phyloP scores from a whole-genome alignment of 2,329 filamentous ascomycete species.

The Colletotrichum aenigma region DNA sequence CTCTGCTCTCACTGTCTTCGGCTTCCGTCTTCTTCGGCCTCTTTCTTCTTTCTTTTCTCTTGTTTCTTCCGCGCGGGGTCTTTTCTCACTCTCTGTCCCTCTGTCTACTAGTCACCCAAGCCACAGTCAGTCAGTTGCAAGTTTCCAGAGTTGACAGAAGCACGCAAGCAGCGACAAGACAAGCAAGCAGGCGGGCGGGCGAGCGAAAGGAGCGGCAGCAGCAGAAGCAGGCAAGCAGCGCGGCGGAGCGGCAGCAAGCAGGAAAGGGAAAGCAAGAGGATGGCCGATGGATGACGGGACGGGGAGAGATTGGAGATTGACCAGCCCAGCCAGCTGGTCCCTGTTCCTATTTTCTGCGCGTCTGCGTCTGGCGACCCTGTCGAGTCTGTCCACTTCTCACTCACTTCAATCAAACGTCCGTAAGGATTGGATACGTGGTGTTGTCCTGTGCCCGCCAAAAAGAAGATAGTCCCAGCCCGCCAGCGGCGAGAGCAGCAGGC shows the following conservation, averaged over 20 bases:
- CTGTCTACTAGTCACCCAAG: neutral
- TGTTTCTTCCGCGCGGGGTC: neutral
- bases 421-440: neutral
- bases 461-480: neutral
- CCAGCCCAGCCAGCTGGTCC: conserved; percentile 10
- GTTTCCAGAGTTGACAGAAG: neutral
- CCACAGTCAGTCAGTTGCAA: neutral
- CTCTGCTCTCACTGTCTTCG: neutral
- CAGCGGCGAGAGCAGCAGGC: conserved; percentile 10
- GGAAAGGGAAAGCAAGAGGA: conserved; percentile 7
- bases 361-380: conserved; percentile 1
- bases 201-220: neutral
- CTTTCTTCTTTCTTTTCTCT: neutral
- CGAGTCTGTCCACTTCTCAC: conserved; percentile 15
- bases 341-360: conserved; percentile 19
- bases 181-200: neutral
- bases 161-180: neutral
- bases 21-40: neutral
- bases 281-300: conserved; percentile 7
- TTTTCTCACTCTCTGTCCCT: neutral
- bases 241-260: neutral
- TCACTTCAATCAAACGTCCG: conserved; percentile 8
- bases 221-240: neutral
- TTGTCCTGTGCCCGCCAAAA: conserved; percentile 1
- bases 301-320: neutral